Conservation (phyloP, 805 yeast genomes). For the Cyberlindnera saturnus region DNA sequence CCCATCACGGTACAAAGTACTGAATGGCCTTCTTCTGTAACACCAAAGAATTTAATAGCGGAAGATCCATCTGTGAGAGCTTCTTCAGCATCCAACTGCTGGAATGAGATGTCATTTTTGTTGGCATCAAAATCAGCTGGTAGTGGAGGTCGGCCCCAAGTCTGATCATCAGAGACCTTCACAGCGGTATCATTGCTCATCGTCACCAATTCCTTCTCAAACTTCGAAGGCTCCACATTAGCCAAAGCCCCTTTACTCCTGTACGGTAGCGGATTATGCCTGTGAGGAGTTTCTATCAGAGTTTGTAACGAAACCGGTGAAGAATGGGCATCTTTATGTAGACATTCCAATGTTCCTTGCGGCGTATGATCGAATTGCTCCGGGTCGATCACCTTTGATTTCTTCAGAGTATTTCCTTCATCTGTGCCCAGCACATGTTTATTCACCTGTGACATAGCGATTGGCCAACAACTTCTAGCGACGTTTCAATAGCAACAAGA, state of each 20-base stretch:
- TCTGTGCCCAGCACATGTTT: neutral
- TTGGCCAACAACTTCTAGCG: too few relatives aligned
- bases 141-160: slow-evolving; percentile 54
- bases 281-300: slow-evolving; percentile 8
- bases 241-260: slow-evolving; percentile 21
- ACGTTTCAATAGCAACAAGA: too few relatives aligned
- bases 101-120: slow-evolving; percentile 59
- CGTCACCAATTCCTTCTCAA: slow-evolving; percentile 45
- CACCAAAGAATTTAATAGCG: slow-evolving; percentile 84
- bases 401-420: slow-evolving; percentile 6
- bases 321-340: slow-evolving; percentile 23
- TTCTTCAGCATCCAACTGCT: slow-evolving; percentile 95
- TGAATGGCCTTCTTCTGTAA: slow-evolving; percentile 81
- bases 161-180: slow-evolving; percentile 24
- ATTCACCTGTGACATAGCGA: too few relatives aligned
- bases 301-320: slow-evolving; percentile 20
- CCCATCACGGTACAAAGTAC: slow-evolving; percentile 87
- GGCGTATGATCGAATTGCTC: slow-evolving; percentile 10
- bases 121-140: slow-evolving; percentile 43
- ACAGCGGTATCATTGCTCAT: slow-evolving; percentile 34
- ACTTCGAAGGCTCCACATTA: slow-evolving; percentile 36
- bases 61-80: slow-evolving; percentile 50
- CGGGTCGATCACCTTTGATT: slow-evolving; percentile 11
- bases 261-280: slow-evolving; percentile 25
- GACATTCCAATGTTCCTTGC: slow-evolving; percentile 16